Conservation (phyloP, 768 basidiomycete species). For the Tylopilus sp. region DNA sequence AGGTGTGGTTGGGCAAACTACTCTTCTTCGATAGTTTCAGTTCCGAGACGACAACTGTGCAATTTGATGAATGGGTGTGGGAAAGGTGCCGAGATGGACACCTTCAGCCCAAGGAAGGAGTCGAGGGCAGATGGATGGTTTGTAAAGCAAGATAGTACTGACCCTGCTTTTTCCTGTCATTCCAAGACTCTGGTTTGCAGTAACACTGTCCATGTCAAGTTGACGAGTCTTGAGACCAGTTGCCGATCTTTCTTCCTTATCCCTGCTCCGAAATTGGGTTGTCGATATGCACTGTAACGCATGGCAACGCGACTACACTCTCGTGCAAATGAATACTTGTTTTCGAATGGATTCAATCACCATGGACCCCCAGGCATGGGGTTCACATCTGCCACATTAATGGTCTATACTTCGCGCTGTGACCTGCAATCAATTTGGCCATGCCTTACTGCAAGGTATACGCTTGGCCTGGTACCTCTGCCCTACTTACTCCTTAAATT, state of each 20-base stretch:
- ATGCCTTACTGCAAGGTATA: constrained; percentile 32
- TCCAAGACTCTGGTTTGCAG: neutral
- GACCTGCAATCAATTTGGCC: constrained; percentile 28
- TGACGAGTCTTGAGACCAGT: neutral
- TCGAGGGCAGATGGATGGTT: constrained; percentile 57
- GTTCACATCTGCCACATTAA: no score
- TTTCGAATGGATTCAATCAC: neutral
- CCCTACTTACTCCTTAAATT: neutral
- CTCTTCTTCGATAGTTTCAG: constrained; percentile 42
- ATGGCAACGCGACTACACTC: neutral
- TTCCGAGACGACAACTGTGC: constrained; percentile 24
- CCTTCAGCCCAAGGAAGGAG: constrained; percentile 54
- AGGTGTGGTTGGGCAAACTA: constrained; percentile 46
- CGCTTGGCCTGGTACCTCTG: constrained; percentile 19
- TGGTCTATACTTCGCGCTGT: constrained; percentile 31
- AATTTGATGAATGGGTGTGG: constrained; percentile 55
- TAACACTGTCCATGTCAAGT: neutral
- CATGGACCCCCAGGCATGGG: neutral
- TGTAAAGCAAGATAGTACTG: constrained; percentile 42
- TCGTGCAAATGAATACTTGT: neutral
- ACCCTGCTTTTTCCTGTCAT: neutral
- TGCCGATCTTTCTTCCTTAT: neutral
- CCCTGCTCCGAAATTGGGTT: neutral
- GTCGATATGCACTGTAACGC: neutral
- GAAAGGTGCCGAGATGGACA: constrained; percentile 41